phyloP scores from a whole-genome alignment of 2,329 filamentous ascomycete species.

The Amauroascus niger region DNA sequence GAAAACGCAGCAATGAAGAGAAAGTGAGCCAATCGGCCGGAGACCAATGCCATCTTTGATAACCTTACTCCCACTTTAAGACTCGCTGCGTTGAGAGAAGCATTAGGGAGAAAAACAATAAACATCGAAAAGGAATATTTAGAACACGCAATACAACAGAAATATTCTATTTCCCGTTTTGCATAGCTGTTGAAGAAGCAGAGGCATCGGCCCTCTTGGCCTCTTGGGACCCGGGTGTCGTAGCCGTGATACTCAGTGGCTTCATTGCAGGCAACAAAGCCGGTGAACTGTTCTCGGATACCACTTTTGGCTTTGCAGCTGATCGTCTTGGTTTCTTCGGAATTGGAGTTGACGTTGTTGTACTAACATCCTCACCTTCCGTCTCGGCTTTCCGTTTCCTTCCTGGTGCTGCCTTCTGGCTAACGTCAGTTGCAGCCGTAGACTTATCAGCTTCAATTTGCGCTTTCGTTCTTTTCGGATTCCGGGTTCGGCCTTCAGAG shows the following conservation, averaged over 20 bases:
- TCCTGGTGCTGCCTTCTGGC: neutral
- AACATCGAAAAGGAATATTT: neutral
- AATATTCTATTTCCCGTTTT: slow-evolving; percentile 2
- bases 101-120: neutral
- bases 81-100: slow-evolving; percentile 5
- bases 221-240: neutral
- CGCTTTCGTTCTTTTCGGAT: slow-evolving; percentile 37
- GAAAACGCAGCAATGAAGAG: neutral
- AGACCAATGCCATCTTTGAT: neutral
- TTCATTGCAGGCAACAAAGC: neutral
- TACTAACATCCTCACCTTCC: neutral
- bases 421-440: slow-evolving; percentile 1
- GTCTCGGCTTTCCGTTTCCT: slow-evolving; percentile 12
- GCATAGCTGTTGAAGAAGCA: neutral
- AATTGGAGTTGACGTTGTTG: neutral
- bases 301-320: slow-evolving; percentile 1
- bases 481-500: slow-evolving; percentile 34
- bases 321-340: slow-evolving; percentile 10
- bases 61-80: neutral
- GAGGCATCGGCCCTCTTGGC: neutral
- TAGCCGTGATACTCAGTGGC: neutral
- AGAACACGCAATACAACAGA: neutral
- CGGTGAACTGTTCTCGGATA: neutral
- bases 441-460: slow-evolving; percentile 36
- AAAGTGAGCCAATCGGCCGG: neutral